Evolutionary conservation across 108 stramenopile genomes (phyloP).

Genomic region (Cyclotella choctawhatcheeana): DNA sequence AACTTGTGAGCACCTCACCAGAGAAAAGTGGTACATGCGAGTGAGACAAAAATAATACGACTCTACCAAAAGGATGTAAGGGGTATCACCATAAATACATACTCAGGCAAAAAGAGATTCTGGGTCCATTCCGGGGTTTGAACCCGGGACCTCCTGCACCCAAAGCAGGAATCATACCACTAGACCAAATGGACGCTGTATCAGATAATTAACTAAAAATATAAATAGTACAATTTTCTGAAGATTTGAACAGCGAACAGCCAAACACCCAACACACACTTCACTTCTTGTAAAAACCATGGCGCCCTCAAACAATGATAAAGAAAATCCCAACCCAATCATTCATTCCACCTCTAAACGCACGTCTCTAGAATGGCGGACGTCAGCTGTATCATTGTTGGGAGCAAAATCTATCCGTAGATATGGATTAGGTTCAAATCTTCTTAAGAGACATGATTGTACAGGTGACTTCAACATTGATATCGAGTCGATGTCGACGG

Average conservation of each 20-base stretch:
- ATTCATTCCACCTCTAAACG: conserved; percentile 33
- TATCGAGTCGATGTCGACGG: conserved; percentile 2
- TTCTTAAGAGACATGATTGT: background rate
- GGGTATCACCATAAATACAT: too few species aligned
- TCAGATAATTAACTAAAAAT: background rate
- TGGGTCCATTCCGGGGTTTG: conserved; percentile 46
- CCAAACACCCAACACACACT: background rate
- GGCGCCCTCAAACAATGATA: conserved; percentile 15
- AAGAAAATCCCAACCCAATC: conserved; percentile 56
- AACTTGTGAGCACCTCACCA: too few species aligned
- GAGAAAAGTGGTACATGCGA: too few species aligned
- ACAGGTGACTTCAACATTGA: background rate
- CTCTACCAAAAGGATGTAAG: too few species aligned
- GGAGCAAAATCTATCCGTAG: conserved; percentile 37
- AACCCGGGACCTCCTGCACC: conserved; percentile 94
- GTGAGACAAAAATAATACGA: too few species aligned
- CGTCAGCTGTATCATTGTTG: conserved; percentile 14
- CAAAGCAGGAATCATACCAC: conserved; percentile 95
- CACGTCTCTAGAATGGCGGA: conserved; percentile 5
- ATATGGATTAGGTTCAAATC: conserved; percentile 24
- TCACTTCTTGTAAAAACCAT: conserved; percentile 1
- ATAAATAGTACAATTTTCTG: background rate
- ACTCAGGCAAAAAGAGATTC: conserved; percentile 15
- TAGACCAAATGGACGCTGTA: conserved; percentile 72
- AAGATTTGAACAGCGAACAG: background rate